Evolutionary conservation across 495 filamentous ascomycete genomes (phyloP), one percentile per base, ranked within the genome.

Genomic region (Copromyces sp.): DNA sequence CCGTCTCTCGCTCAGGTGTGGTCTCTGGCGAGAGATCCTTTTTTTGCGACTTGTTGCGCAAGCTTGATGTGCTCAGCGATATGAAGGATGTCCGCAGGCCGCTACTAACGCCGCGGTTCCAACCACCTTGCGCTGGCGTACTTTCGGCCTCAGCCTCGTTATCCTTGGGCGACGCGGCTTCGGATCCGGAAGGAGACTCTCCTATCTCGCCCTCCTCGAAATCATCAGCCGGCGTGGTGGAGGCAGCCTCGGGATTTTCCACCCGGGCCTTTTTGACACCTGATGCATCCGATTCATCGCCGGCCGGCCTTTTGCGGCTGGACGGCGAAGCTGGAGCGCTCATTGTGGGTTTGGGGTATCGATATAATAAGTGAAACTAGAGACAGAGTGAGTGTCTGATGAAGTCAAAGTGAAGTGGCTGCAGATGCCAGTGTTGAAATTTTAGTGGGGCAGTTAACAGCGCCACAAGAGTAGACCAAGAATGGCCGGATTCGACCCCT

Each of bases 101-200:
- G 42, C 69, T 73, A 70, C 47, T 80, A 41, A 83, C 72, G n/a
- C 80, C 81, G 2, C 74, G 74, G 68, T 85, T 85, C 81, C 83
- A 83, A 12, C 80, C 79, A n/a, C 45, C 68, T 11, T 74, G 76
- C 39, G 74, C 35, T 61, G 35, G 44, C 39, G 38, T 35, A 8
- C 45, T n/a, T n/a, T 71, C 70, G 44, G 45, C 9, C 44, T 69
- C 59, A 38, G 70, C 24, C 12, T 61, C 53, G 11, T 61, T 16
- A 11, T 32, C 53, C 53, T 61, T 61, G 53, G 53, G 29, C 53
- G 29, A 61, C 24, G 20, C 12, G 4, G 69, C 39, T 20, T 72
- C 69, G 39, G 74, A 71, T 72, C 29, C 45, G 29, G 68, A 74
- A 68, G 70, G 68, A 24, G 76, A 77, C 38, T 83, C 80, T 73